Conservation (phyloP, 2,329 filamentous ascomycete species). For the Aspergillus brasiliensis region DNA sequence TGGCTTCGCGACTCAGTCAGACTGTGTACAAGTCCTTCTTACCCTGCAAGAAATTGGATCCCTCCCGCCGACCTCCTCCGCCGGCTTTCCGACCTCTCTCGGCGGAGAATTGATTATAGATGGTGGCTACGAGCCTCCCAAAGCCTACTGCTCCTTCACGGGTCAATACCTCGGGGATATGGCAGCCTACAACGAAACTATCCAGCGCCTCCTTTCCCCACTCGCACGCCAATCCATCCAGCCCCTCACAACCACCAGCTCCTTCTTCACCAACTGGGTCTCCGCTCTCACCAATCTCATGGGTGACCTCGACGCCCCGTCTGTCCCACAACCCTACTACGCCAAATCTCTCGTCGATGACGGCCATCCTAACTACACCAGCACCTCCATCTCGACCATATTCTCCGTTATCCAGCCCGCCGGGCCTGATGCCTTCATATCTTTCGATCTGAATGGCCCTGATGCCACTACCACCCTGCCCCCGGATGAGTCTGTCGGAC, state of each 20-base stretch:
- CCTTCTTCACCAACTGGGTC: constrained; percentile 3
- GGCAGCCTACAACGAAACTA: not conserved
- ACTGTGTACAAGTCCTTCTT: constrained; percentile 9
- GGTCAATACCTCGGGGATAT: not conserved
- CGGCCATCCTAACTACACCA: constrained; percentile 1
- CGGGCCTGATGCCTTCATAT: not conserved
- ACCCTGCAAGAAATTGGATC: constrained; percentile 5
- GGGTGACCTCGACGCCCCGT: constrained; percentile 7
- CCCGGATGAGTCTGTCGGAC: not conserved
- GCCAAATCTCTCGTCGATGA: constrained; percentile 8
- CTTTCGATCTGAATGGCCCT: not conserved
- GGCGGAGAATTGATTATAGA: not conserved
- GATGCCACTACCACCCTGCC: not conserved
- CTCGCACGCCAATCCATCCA: not conserved
- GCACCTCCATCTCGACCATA: not conserved
- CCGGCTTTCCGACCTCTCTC: not conserved
- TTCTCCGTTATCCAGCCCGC: not conserved
- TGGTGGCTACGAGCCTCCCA: not conserved
- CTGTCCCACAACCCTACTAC: constrained; percentile 11
- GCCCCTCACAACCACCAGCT: not conserved
- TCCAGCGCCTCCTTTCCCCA: not conserved
- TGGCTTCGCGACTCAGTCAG: constrained; percentile 6
- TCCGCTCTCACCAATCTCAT: constrained; percentile 12
- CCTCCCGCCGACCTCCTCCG: not conserved
- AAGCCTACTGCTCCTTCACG: not conserved